Evolutionary conservation across 441 rosid species (phyloP).

Genomic region (Monsonia emarginata): DNA sequence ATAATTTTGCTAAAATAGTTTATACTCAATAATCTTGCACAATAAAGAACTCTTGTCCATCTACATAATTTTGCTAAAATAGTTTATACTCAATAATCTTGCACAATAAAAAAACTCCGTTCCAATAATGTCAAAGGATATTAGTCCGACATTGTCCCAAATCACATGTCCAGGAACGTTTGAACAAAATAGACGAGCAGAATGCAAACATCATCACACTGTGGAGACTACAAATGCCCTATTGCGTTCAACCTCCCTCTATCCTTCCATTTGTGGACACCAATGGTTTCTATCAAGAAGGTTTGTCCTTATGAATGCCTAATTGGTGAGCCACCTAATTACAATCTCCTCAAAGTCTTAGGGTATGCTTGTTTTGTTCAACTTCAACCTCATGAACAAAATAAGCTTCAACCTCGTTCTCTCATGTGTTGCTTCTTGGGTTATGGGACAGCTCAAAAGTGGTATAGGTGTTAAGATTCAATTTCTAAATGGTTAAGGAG

Average conservation of each 20-base stretch:
- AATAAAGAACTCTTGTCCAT: neutral
- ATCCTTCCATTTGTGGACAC: neutral
- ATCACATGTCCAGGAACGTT: conserved; percentile 8
- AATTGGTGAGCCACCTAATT: neutral
- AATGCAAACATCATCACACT: conserved; percentile 9
- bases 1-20: conserved; percentile 5
- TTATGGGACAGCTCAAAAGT: neutral
- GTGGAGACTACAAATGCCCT: neutral
- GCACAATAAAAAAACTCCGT: neutral
- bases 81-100: neutral
- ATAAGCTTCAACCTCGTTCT: neutral
- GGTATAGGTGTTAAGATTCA: neutral
- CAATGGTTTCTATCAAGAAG: neutral
- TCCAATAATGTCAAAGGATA: conserved; percentile 2
- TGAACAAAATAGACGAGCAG: conserved; percentile 14
- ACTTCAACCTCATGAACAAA: neutral
- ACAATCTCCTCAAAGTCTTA: neutral
- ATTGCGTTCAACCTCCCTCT: neutral
- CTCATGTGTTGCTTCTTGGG: neutral
- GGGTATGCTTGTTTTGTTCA: neutral
- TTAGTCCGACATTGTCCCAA: conserved; percentile 3
- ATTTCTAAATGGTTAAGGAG: neutral
- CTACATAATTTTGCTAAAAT: conserved; percentile 7
- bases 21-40: neutral
- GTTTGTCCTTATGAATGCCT: neutral